Base-by-base conservation (phyloP, 176 grass and related monocot species). In the Leersia perrieri region DNA sequence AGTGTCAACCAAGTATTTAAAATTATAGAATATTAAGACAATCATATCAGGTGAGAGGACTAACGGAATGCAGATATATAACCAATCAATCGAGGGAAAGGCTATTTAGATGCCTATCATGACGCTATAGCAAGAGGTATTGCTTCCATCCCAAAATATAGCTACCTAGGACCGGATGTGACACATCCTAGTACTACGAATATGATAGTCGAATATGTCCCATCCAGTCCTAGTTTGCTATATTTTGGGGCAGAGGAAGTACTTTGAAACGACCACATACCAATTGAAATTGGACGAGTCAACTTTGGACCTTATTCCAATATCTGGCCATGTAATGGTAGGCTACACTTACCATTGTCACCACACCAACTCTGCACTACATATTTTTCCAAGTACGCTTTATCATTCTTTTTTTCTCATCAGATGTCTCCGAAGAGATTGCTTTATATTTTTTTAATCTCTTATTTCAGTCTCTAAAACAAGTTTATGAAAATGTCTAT, bases 1-100 rank as follows among this genome's bases (percentile, higher is more conserved):
- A 81, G 64, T n/a, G 13, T 16, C 15, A 85, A 89, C 11, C n/a
- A 65, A 60, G 45, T 65, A 67, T 58, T 27, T 16, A 83, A 9
- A 27, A 61, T 67, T 5, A 1, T 29, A 20, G 60, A 61, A 67
- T 74, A 72, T 2, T 84, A 76, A 18, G 47, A 76, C 9, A n/a
- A 47, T 55, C 28, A 64, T 60, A 45, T 36, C 60, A 78, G 8
- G 16, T 18, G 3, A 16, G 35, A 64, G 41, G 33, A 73, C 28
- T 13, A 3, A 68, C 32, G n/a, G 23, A 84, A 44, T 20, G 51
- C 11, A 79, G 30, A 14, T 47, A 42, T 44, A 32, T 20, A 77
- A 12, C 9, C 35, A 61, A 84, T 10, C 64, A 77, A 84, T 35
- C 70, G 57, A 14, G 3, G 0, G 22, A 35, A 68, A 11, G 45